Percentiles rank a stretch among this genome's conserved stretches.
Evolutionary conservation across 176 grass and related monocot species (phyloP).

Genomic region (Elymus sibiricus): DNA sequence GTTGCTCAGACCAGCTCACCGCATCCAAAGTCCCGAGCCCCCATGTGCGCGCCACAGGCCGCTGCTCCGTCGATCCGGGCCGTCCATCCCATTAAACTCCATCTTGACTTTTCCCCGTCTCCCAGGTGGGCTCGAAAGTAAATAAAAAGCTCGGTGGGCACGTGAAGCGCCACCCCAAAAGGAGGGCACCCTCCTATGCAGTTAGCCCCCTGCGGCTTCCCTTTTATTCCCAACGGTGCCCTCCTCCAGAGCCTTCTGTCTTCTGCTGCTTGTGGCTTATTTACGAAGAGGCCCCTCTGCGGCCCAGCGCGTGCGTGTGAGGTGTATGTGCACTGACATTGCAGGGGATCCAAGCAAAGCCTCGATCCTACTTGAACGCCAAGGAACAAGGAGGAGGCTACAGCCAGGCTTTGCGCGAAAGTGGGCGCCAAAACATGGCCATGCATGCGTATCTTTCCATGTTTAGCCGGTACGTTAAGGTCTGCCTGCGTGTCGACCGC

Average conservation of each 20-base stretch:
- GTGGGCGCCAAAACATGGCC: neutral
- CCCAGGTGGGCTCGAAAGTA: conserved; percentile 10
- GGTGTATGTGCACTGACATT: conserved; percentile 39
- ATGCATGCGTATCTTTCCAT: neutral
- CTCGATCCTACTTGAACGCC: conserved; percentile 8
- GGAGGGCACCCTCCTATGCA: neutral
- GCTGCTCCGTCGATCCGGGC: neutral
- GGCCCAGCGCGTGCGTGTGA: conserved; percentile 16
- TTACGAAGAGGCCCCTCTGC: neutral
- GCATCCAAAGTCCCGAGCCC: conserved; percentile 30
- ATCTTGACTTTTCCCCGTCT: neutral
- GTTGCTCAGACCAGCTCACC: conserved; percentile 2
- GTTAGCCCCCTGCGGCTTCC: fast-evolving
- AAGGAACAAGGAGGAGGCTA: conserved; percentile 3
- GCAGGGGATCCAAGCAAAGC: conserved; percentile 57
- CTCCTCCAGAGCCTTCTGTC: neutral
- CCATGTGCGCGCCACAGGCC: conserved; percentile 23
- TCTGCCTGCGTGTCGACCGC: neutral
- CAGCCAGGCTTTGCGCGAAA: neutral
- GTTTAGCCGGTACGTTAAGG: neutral
- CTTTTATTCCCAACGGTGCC: neutral
- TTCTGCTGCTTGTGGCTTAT: neutral
- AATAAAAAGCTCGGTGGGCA: conserved; percentile 6
- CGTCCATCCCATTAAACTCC: neutral
- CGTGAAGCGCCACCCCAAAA: conserved; percentile 26